phyloP scores from a whole-genome alignment of 1,284 basidiomycete genomes.

The Malassezia restricta region DNA sequence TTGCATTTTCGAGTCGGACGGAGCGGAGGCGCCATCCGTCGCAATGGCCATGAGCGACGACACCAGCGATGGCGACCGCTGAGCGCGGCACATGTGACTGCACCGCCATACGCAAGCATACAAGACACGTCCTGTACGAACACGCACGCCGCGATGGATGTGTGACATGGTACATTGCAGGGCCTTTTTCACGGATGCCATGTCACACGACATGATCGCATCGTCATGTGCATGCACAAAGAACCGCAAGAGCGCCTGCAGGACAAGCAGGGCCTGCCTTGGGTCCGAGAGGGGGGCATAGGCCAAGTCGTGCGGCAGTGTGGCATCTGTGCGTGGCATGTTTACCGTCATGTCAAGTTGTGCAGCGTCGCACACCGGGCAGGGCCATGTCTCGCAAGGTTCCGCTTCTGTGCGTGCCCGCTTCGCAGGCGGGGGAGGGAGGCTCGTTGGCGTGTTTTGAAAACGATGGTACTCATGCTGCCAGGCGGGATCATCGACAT shows the following conservation, averaged over 20 bases:
- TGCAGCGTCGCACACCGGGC: neutral
- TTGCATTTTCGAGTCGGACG: neutral
- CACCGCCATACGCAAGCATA: neutral
- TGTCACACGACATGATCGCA: neutral
- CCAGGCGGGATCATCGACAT: neutral
- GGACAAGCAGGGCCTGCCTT: neutral
- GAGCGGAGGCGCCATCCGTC: neutral
- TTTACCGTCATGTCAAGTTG: neutral
- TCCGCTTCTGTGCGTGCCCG: neutral
- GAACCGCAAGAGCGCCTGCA: neutral
- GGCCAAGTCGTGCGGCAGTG: neutral
- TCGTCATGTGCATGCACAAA: neutral
- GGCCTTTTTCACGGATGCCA: neutral
- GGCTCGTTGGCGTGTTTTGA: neutral
- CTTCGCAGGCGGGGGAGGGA: neutral
- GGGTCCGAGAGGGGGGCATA: constrained; percentile 1
- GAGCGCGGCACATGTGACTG: neutral
- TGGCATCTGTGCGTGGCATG: neutral
- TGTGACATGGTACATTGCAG: neutral
- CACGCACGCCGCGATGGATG: constrained; percentile 3
- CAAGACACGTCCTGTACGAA: constrained; percentile 5
- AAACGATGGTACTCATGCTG: neutral
- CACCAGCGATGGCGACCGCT: neutral
- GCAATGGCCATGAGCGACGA: neutral
- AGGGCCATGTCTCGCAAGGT: neutral